Percentiles rank a stretch among this genome's conserved stretches.
These are phyloP conservation scores for Hypsizygus marmoreus DNA, from an alignment of 768 basidiomycete genomes.

Conservation along the genomic window DNA sequence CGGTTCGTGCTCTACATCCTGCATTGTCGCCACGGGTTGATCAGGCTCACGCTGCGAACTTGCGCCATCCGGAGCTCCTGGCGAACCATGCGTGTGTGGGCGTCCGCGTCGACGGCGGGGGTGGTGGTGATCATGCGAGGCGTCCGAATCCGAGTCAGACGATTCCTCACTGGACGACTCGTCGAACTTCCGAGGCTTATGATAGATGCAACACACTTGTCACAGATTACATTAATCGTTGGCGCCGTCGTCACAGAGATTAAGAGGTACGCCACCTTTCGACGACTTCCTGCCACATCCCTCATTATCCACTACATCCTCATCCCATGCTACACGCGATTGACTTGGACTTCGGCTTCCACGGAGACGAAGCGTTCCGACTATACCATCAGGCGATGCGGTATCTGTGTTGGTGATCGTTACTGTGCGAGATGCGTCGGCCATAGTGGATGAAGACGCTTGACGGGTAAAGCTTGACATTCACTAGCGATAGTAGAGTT, in stretches of 20 bases:
- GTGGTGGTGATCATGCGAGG: constrained; percentile 21
- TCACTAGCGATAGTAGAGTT: not conserved
- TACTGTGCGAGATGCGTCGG: constrained; percentile 57
- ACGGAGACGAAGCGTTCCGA: constrained; percentile 55
- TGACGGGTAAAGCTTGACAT: constrained; percentile 27
- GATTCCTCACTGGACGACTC: constrained; percentile 74
- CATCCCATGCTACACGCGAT: constrained; percentile 78
- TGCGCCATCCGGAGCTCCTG: no score
- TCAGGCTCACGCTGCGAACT: constrained; percentile 13
- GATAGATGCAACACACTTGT: constrained; percentile 94
- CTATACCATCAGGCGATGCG: constrained; percentile 15
- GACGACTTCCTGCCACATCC: constrained; percentile 87
- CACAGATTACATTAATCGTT: not conserved
- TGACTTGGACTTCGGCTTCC: constrained; percentile 50
- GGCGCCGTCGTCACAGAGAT: not conserved
- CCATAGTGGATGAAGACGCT: constrained; percentile 41
- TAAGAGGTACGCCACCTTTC: constrained; percentile 69
- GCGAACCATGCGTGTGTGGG: constrained; percentile 4
- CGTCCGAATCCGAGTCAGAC: constrained; percentile 49
- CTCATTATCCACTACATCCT: constrained; percentile 90
- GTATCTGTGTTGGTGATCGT: constrained; percentile 41
- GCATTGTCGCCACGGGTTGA: constrained; percentile 20
- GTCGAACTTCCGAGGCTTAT: constrained; percentile 77
- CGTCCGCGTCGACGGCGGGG: constrained; percentile 14
- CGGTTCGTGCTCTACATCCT: constrained; percentile 26